Evolutionary conservation across 495 filamentous ascomycete species (phyloP), one percentile per base, ranked within the genome.

Genomic region (Penicillium verhagenii): DNA sequence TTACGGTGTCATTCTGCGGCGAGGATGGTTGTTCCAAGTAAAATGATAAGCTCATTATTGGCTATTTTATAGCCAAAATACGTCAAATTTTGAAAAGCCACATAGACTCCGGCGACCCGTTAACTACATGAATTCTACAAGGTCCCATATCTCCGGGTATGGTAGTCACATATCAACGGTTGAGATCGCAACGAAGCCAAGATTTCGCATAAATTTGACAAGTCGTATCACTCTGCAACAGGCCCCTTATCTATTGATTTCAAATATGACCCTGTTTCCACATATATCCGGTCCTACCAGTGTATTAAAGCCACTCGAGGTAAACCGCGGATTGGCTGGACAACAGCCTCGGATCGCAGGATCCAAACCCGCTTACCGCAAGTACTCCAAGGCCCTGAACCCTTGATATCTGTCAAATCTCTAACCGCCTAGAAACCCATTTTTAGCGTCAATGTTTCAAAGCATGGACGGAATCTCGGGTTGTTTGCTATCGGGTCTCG

Each of bases 401-500:
- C 50, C 43, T 21, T 39, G 16, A 57, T 48, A 42, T 31, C 20
- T 48, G n/a, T 8, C 25, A 50, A 19, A 21, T 18, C 47, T 25
- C 13, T 8, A 19, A 35, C 11, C 4, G 1, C 21, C 29, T 21
- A 31, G 28, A 50, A 24, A n/a, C n/a, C 53, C 40, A 57, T 50
- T 53, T 46, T 54, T 43, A 50, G 52, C 50, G 47, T 58, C 47
- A 52, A 45, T 55, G 55, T 64, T 48, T 60, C 43, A 58, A 56
- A 54, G 51, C 52, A 53, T 60, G 52, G 56, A 39, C 40, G 25
- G 14, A 42, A 21, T 11, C 6, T 16, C 23, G 6, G 16, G 38
- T 40, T 21, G 42, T 6, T 24, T 18, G 10, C 26, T 37, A 31
- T 25, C 14, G 24, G 50, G 16, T 21, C 26, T 42, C 28, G 7